Evolutionary conservation across 179 eudicot genomes (phyloP).

Genomic region (Monotropa hypopitys): DNA sequence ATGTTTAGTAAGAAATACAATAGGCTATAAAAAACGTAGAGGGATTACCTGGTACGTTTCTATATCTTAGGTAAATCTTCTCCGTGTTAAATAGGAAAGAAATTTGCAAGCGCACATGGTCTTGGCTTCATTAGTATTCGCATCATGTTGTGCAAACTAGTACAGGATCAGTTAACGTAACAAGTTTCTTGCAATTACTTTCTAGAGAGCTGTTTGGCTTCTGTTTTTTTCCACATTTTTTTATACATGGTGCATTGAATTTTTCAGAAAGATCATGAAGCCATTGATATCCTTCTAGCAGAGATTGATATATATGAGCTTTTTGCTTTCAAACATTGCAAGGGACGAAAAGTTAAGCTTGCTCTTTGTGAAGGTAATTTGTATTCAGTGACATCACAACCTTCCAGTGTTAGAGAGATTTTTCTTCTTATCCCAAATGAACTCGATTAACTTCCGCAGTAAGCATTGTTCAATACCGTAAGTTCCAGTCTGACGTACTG

Average conservation of each 20-base stretch:
- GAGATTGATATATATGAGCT: constrained; percentile 97
- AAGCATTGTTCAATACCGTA: neutral
- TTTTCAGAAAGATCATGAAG: constrained; percentile 79
- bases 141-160: neutral
- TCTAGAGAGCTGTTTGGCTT: neutral
- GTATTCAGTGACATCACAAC: neutral
- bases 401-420: neutral
- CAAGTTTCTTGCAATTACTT: neutral
- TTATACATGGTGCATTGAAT: constrained; percentile 7
- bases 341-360: constrained; percentile 84
- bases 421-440: neutral
- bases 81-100: neutral
- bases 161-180: neutral
- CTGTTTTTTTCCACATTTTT: neutral
- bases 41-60: neutral
- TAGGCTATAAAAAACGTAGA: neutral
- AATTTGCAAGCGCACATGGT: neutral
- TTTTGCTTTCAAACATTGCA: constrained; percentile 90
- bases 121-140: neutral
- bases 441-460: neutral
- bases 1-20: neutral
- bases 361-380: constrained; percentile 85
- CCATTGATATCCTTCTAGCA: constrained; percentile 91
- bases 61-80: neutral
- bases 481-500: neutral